Evolutionary conservation across 768 basidiomycete species (phyloP).

Genomic region (Boletales sp.): DNA sequence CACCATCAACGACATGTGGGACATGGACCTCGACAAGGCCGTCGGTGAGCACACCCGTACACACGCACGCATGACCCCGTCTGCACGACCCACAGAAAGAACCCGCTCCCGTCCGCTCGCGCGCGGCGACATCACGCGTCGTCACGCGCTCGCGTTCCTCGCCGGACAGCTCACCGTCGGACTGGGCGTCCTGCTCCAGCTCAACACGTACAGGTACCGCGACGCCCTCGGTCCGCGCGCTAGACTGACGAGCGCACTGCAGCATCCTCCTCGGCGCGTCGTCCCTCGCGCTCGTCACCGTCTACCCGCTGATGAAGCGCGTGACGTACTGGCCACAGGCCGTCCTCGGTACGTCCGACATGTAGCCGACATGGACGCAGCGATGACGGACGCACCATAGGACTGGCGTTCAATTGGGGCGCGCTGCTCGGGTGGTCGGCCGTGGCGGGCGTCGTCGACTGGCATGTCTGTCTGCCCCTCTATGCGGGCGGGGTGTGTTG

Average conservation of each 20-base stretch:
- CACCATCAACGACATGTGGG: conserved; percentile 99
- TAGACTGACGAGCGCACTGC: not conserved
- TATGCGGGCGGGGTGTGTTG: conserved; percentile 89
- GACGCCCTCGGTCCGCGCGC: no score
- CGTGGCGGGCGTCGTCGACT: conserved; percentile 75
- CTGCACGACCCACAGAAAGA: conserved; percentile 48
- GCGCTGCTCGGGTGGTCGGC: conserved; percentile 96
- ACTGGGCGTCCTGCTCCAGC: conserved; percentile 78
- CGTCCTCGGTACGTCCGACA: conserved; percentile 66
- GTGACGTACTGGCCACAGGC: conserved; percentile 97
- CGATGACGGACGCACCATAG: conserved; percentile 34
- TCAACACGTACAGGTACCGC: conserved; percentile 92
- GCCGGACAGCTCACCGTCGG: conserved; percentile 79
- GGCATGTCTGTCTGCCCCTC: conserved; percentile 80
- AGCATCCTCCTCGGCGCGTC: conserved; percentile 92
- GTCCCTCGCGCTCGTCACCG: conserved; percentile 78
- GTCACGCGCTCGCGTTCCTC: conserved; percentile 79
- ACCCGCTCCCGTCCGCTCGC: conserved; percentile 90
- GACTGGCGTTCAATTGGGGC: conserved; percentile 97
- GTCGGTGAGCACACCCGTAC: conserved; percentile 56
- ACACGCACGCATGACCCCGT: no score
- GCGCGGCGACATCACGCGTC: conserved; percentile 68
- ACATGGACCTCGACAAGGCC: conserved; percentile 82
- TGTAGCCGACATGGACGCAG: no score
- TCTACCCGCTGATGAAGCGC: conserved; percentile 97